These are phyloP conservation scores for Petunia secreta DNA, from an alignment of 257 asterid species.

Conservation along the genomic window DNA sequence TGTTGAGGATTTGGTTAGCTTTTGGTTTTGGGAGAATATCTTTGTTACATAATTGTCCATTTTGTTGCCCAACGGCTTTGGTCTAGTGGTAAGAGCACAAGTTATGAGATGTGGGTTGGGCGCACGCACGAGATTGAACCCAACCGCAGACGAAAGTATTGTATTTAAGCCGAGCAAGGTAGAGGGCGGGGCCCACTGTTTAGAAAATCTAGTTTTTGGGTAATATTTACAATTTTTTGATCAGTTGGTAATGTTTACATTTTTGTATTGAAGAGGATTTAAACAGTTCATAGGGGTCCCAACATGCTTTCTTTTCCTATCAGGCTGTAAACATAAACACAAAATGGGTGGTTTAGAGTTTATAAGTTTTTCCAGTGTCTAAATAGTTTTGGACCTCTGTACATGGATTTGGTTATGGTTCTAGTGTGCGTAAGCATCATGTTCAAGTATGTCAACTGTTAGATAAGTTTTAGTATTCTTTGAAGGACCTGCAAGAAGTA, in stretches of 20 bases:
- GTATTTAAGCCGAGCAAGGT: too few relatives aligned
- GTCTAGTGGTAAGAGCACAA: too few relatives aligned
- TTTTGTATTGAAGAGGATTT: conserved; percentile 20
- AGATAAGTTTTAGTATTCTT: conserved; percentile 7
- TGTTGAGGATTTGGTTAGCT: neutral
- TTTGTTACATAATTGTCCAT: neutral
- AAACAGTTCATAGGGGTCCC: neutral
- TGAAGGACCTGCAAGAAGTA: neutral
- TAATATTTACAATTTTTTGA: neutral
- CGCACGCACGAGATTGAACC: too few relatives aligned
- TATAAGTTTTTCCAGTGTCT: conserved; percentile 6
- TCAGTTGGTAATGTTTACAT: conserved; percentile 4
- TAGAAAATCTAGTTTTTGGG: neutral
- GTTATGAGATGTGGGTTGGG: too few relatives aligned
- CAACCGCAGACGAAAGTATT: too few relatives aligned
- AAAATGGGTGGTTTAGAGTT: conserved; percentile 10
- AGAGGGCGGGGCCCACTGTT: neutral
- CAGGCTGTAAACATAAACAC: conserved; percentile 18
- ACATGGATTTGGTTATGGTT: conserved; percentile 10
- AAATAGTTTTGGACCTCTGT: conserved; percentile 14
- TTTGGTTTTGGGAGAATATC: neutral
- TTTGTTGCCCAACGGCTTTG: neutral
- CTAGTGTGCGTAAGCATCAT: neutral
- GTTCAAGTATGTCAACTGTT: conserved; percentile 19
- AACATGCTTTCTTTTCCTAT: neutral